These are phyloP conservation scores for Aspergillus sp. DNA, from an alignment of 2,329 filamentous ascomycete species.

Conservation along the genomic window DNA sequence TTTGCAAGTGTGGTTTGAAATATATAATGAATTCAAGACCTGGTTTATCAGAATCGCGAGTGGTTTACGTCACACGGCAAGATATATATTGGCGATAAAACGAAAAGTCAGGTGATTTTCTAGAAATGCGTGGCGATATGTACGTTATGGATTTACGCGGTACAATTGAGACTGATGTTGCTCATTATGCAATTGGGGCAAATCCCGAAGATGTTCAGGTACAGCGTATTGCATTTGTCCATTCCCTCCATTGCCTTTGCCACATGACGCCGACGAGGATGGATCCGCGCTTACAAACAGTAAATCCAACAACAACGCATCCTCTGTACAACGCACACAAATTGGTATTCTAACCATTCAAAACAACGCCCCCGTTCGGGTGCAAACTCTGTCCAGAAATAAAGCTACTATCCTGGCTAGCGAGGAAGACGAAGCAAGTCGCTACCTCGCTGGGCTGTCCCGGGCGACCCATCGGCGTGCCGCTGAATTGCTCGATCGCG, in stretches of 20 bases:
- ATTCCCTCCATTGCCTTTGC: no score
- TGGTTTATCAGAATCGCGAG: neutral
- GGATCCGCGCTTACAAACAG: no score
- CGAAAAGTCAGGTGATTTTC: neutral
- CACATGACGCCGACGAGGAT: no score
- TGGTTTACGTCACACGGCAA: neutral
- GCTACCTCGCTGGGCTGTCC: conserved; percentile 81
- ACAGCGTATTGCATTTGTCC: no score
- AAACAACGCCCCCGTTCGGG: conserved; percentile 59
- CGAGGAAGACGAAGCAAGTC: conserved; percentile 78
- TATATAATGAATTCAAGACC: neutral
- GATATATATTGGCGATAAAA: neutral
- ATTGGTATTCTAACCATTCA: conserved; percentile 44
- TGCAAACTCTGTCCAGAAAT: conserved; percentile 73
- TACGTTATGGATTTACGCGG: neutral
- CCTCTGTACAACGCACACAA: neutral
- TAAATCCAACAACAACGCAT: neutral
- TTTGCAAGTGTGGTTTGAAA: neutral
- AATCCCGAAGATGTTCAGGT: neutral
- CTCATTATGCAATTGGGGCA: neutral
- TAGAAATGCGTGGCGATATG: neutral
- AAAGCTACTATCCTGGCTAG: conserved; percentile 69
- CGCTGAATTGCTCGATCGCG: conserved; percentile 70
- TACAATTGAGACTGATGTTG: neutral
- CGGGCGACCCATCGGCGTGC: conserved; percentile 72